Evolutionary conservation across 768 basidiomycete genomes (phyloP).

Genomic region (Coprinellus micaceus): DNA sequence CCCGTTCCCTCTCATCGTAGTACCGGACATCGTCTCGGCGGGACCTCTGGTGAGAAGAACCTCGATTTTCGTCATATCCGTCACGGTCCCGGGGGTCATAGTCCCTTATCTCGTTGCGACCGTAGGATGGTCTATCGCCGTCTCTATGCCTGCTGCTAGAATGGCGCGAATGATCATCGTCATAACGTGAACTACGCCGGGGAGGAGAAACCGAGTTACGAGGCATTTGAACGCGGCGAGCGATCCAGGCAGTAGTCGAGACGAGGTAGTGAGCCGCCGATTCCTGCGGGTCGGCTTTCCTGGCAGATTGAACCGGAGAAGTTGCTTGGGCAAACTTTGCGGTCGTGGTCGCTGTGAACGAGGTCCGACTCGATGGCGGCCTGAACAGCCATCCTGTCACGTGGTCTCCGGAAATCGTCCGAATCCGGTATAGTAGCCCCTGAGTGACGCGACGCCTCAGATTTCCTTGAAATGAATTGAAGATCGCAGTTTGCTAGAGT

Average conservation of each 20-base stretch:
- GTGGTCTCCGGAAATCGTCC: no score
- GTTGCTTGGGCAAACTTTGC: neutral
- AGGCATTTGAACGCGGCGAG: conserved; percentile 14
- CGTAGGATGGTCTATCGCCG: neutral
- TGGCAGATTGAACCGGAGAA: neutral
- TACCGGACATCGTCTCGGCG: conserved; percentile 10
- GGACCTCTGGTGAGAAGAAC: conserved; percentile 2
- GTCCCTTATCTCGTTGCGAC: neutral
- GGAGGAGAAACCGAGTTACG: conserved; percentile 17
- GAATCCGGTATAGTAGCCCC: no score
- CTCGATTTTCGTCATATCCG: neutral
- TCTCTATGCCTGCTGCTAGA: conserved; percentile 4
- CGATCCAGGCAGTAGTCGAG: neutral
- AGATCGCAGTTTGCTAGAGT: no score
- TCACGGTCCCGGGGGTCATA: neutral
- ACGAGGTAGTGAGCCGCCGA: neutral
- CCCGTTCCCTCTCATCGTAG: conserved; percentile 36
- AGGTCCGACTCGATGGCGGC: no score
- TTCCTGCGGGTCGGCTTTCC: neutral
- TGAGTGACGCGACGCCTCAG: no score
- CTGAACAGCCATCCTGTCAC: no score
- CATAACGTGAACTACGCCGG: conserved; percentile 17
- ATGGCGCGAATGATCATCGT: conserved; percentile 8
- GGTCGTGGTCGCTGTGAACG: neutral
- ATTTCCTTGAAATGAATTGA: no score